Base-by-base conservation (phyloP, 805 yeast species). In the Wickerhamiella hasegawae region DNA sequence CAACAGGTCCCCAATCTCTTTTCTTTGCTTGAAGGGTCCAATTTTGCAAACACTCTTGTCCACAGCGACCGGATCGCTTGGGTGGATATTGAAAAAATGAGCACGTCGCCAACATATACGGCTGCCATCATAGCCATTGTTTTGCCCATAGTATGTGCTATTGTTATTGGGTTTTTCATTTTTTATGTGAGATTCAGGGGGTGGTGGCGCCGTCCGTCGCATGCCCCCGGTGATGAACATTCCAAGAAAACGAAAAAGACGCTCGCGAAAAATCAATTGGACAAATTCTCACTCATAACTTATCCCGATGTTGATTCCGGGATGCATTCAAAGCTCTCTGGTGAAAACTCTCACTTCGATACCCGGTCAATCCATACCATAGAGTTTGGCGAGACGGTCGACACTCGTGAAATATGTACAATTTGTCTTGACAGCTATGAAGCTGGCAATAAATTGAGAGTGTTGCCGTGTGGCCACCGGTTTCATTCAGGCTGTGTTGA, bases 401-500 rank as follows among this genome's bases (percentile, higher is more conserved):
- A 32, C 9, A 18, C 16, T 18, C 11, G 21, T 15, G 35, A 32
- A 28, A 27, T 64, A 1, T 81, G 94, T 62, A 83, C 90, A 10
- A 79, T 81, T 42, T 81, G 94, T 55, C 65, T 81, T 34, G 93
- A 81, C 30, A 55, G 60, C 6, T 68, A 76, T 39, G 73, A 69
- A 40, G 66, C 68, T 32, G 76, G 71, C 9, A 87, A 80, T 33
- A 47, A 53, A 4, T 50, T 60, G 2, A 66, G 93, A 38, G 83
- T 83, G 0, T 60, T 81, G 29, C 68, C 82, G 9, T 81, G 94
- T 58, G 80, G 82, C 8, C 94, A 81, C 57, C 83, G 75, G 5
- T 81, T 76, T 66, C 94, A 81, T 49, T 67, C 77, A 9, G 73
- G 66, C 5, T 81, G 94, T 53, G 68, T 82, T 34, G 90, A 80